Base-by-base conservation (phyloP, 2,329 filamentous ascomycete species). In the Corniculantispora saksenae region DNA sequence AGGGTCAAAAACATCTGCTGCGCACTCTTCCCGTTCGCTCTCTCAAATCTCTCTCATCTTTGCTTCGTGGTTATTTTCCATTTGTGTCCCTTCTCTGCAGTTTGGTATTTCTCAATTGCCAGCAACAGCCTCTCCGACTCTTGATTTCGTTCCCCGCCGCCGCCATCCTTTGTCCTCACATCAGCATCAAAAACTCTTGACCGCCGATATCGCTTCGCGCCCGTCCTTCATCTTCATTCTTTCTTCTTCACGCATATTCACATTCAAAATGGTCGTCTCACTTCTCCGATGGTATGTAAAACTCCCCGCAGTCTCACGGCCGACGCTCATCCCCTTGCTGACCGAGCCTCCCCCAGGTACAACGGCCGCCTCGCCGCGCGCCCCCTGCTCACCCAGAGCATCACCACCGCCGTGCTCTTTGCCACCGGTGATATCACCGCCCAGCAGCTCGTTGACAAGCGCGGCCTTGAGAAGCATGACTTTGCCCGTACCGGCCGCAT, bases 351-450 rank as follows among this genome's bases (percentile, higher is more conserved):
- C 48, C 10, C 21, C 72, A 92, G 94, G 93, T 98, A 98, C 82
- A 93, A 96, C 80, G 84, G 87, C 74, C 91, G 88, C 78, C 84
- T 97, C 76, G 89, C 91, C 71, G 86, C 88, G 73, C 87, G 91
- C 74, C 94, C 94, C 66, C 83, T 98, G 71, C 87, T 97, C 73
- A 98, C 94, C 13, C 93, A 97, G 83, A 92, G 90, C 76, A 81
- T 97, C 72, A 97, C 93, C 64, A 97, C 94, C 47, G 91, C 92
- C 57, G 86, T 98, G 66, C 89, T 99, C 68, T 99, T 98, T 77
- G 94, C 91, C 66, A 92, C 93, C 17, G 95, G 95, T 72, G 95
- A 99, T 80, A 84, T 91, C 67, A 89, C 96, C 70, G 93, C 95
- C 45, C 95, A 99, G 80, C 94, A 98, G 80, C 83, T 88, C 43